A percentile compares a stretch with the other conserved stretches of the same genome.
These are phyloP conservation scores for Beauveria sp. DNA, from an alignment of 2,329 filamentous ascomycete genomes.

Conservation along the genomic window DNA sequence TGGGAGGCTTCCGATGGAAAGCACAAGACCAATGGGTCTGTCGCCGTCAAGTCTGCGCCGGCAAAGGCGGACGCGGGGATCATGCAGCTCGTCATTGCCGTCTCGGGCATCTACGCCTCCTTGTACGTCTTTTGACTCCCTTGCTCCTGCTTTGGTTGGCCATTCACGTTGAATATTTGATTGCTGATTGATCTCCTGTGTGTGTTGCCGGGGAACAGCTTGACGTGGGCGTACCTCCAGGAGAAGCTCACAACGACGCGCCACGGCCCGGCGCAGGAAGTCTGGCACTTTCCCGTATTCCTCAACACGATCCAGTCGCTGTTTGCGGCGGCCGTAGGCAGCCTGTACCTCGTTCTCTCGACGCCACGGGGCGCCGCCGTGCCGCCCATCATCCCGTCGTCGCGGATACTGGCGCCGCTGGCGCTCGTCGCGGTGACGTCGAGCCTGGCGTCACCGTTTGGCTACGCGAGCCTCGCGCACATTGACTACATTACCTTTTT, in stretches of 20 bases:
- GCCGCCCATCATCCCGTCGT: conserved; percentile 68
- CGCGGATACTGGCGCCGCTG: conserved; percentile 67
- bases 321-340: conserved; percentile 77
- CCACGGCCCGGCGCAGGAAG: conserved; percentile 65
- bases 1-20: conserved; percentile 28
- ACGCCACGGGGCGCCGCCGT: conserved; percentile 38
- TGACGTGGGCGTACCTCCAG: conserved; percentile 95
- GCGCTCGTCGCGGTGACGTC: conserved; percentile 79
- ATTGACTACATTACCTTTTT: conserved; percentile 98
- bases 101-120: conserved; percentile 92
- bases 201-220: conserved; percentile 36
- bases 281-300: conserved; percentile 90
- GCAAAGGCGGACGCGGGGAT: conserved; percentile 51
- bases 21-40: conserved; percentile 20
- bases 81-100: conserved; percentile 72
- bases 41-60: conserved; percentile 18
- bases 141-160: background rate
- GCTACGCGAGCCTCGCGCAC: conserved; percentile 84
- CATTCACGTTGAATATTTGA: background rate
- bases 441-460: conserved; percentile 88
- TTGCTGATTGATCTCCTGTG: background rate
- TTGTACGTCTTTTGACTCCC: conserved; percentile 55
- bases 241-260: conserved; percentile 93
- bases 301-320: conserved; percentile 92
- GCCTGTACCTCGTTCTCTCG: conserved; percentile 66